phyloP scores from a whole-genome alignment of 345 rosid genomes.

The Citropsis articulata region DNA sequence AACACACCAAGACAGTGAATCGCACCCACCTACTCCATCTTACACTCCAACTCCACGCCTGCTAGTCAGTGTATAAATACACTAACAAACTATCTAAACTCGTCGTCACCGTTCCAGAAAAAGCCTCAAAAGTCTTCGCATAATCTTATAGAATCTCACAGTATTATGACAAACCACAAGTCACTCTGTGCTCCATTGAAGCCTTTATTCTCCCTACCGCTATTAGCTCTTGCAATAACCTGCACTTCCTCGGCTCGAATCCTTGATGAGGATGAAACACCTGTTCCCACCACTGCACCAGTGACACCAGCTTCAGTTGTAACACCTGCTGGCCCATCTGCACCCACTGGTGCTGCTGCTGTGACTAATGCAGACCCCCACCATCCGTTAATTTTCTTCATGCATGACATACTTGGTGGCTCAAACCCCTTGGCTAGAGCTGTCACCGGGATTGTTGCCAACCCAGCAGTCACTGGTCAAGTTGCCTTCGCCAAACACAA shows the following conservation, averaged over 20 bases:
- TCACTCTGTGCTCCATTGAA: not conserved
- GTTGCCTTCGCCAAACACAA: slow-evolving; percentile 85
- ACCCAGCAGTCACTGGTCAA: slow-evolving; percentile 65
- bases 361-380: slow-evolving; percentile 22
- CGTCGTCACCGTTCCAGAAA: slow-evolving; percentile 11
- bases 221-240: slow-evolving; percentile 31
- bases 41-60: not conserved
- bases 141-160: slow-evolving; percentile 11
- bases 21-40: slow-evolving; percentile 31
- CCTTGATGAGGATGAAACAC: slow-evolving; percentile 32
- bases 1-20: slow-evolving; percentile 29
- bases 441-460: slow-evolving; percentile 67
- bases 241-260: slow-evolving; percentile 28
- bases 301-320: slow-evolving; percentile 16
- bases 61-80: slow-evolving; percentile 10
- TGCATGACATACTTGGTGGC: slow-evolving; percentile 82
- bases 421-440: slow-evolving; percentile 71
- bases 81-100: slow-evolving; percentile 5
- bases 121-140: not conserved
- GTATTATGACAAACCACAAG: slow-evolving; percentile 29
- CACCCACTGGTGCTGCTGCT: slow-evolving; percentile 13
- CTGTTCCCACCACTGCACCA: slow-evolving; percentile 19
- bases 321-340: slow-evolving; percentile 14
- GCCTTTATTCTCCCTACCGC: slow-evolving; percentile 17
- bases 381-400: slow-evolving; percentile 52